Conservation (phyloP, 2,329 filamentous ascomycete species). For the Neurospora crassa region DNA sequence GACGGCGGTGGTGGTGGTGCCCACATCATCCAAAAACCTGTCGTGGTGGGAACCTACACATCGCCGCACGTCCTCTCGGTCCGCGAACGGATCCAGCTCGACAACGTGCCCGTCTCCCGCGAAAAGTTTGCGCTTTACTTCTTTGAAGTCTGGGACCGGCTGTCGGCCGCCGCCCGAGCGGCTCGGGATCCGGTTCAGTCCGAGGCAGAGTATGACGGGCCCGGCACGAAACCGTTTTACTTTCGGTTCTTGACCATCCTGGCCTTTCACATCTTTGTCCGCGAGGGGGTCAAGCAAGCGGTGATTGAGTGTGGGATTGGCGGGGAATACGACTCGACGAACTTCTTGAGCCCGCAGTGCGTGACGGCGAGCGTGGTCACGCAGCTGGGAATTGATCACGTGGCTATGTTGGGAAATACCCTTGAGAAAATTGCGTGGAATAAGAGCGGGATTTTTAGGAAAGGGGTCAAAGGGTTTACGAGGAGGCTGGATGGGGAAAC, state of each 20-base stretch:
- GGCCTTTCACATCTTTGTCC: conserved; percentile 73
- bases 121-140: conserved; percentile 66
- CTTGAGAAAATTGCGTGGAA: conserved; percentile 63
- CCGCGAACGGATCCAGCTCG: conserved; percentile 74
- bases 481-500: conserved; percentile 1
- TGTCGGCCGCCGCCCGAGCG: conserved; percentile 30
- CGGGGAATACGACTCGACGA: conserved; percentile 87
- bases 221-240: conserved; percentile 71
- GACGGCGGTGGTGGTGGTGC: too few relatives aligned
- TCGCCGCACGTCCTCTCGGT: conserved; percentile 79
- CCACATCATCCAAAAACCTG: too few relatives aligned
- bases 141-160: conserved; percentile 70
- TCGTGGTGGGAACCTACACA: conserved; percentile 67
- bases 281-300: conserved; percentile 65
- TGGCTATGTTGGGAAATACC: conserved; percentile 50
- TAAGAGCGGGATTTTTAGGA: conserved; percentile 62
- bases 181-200: conserved; percentile 28
- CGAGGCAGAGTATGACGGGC: conserved; percentile 40
- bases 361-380: conserved; percentile 53
- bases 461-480: conserved; percentile 27
- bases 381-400: conserved; percentile 60
- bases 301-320: conserved; percentile 92
- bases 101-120: conserved; percentile 60
- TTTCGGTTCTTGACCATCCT: conserved; percentile 87
- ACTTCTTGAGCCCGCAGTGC: conserved; percentile 54